Evolutionary conservation across 768 basidiomycete genomes (phyloP).

Genomic region (Porphyrellus cyaneotinctus): DNA sequence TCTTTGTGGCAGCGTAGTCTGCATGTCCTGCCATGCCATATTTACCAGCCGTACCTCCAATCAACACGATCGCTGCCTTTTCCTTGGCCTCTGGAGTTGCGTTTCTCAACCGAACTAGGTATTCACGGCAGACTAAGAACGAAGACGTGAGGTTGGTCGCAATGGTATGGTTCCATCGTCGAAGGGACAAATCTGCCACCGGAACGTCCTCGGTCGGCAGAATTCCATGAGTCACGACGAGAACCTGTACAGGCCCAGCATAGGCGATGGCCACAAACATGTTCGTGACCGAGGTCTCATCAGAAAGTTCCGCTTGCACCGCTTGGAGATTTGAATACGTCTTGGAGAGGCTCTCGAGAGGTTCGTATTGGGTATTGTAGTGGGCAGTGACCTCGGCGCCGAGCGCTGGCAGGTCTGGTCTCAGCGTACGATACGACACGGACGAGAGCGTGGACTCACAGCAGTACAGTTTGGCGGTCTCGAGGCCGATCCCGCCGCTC

Average conservation of each 20-base stretch:
- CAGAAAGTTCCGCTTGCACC: constrained; percentile 56
- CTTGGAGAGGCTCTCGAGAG: constrained; percentile 40
- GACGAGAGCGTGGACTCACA: constrained; percentile 33
- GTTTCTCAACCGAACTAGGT: constrained; percentile 42
- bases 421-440: too few species aligned
- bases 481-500: constrained; percentile 72
- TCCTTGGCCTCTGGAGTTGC: constrained; percentile 42
- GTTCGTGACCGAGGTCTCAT: constrained; percentile 48
- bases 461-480: constrained; percentile 53
- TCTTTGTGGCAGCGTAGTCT: constrained; percentile 66
- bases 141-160: constrained; percentile 61
- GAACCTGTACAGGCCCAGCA: constrained; percentile 50
- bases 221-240: constrained; percentile 60
- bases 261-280: constrained; percentile 44
- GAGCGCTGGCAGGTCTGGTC: constrained; percentile 42
- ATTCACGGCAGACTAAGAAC: constrained; percentile 66
- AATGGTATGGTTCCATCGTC: constrained; percentile 61
- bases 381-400: constrained; percentile 71
- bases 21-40: constrained; percentile 66
- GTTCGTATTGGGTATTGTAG: constrained; percentile 50
- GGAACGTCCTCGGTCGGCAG: constrained; percentile 44
- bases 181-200: constrained; percentile 54
- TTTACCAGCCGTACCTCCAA: constrained; percentile 71
- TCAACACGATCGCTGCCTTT: constrained; percentile 56
- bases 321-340: constrained; percentile 34